These are phyloP conservation scores for Tarenaya hassleriana DNA, from an alignment of 345 rosid genomes.

Conservation along the genomic window DNA sequence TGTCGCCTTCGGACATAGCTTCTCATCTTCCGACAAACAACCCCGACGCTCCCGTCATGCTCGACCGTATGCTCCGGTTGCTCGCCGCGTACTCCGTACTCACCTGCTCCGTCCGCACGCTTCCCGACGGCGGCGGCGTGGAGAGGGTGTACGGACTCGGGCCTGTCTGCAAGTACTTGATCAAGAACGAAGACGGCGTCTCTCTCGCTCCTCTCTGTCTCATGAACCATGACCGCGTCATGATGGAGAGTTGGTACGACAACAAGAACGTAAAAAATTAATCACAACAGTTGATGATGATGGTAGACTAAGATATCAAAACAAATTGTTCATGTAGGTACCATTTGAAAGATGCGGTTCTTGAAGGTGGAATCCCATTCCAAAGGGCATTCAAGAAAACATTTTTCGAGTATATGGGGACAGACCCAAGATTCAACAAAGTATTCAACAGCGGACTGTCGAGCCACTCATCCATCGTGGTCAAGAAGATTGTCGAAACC, in stretches of 20 bases:
- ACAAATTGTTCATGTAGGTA: conserved; percentile 20
- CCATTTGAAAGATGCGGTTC: conserved; percentile 37
- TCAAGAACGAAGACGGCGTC: conserved; percentile 65
- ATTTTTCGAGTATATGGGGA: conserved; percentile 31
- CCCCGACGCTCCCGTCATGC: conserved; percentile 63
- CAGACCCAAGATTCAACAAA: conserved; percentile 36
- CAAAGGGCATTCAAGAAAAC: conserved; percentile 42
- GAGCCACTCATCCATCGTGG: conserved; percentile 32
- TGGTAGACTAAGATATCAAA: too few relatives aligned
- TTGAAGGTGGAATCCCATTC: conserved; percentile 47
- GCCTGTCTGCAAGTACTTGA: conserved; percentile 69
- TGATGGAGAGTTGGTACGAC: conserved; percentile 82
- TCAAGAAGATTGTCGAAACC: conserved; percentile 40
- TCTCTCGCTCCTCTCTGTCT: conserved; percentile 52
- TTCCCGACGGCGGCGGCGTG: conserved; percentile 32
- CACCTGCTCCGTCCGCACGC: conserved; percentile 36
- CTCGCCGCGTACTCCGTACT: conserved; percentile 56
- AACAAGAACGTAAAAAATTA: background rate
- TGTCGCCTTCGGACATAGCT: conserved; percentile 52
- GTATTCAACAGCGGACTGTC: conserved; percentile 44
- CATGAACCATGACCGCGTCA: conserved; percentile 72
- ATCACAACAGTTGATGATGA: too few relatives aligned
- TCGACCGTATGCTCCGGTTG: conserved; percentile 62
- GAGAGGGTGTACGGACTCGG: conserved; percentile 66
- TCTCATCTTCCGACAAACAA: conserved; percentile 62